Conservation (phyloP, 2,329 filamentous ascomycete genomes). For the Trichoderma hamatum region DNA sequence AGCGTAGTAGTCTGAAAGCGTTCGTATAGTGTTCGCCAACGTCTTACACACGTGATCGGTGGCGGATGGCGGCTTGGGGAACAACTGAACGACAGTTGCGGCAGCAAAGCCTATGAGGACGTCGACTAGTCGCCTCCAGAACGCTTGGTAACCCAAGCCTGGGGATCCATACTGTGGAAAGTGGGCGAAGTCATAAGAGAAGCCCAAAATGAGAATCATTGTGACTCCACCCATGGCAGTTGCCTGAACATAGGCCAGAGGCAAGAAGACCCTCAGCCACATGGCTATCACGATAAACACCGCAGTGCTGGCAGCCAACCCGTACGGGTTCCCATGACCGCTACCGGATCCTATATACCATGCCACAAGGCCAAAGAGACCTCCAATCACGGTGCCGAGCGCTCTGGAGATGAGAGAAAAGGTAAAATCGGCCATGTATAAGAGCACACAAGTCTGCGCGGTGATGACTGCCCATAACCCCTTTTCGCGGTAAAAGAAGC, state of each 20-base stretch:
- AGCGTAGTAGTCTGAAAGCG: slow-evolving; percentile 53
- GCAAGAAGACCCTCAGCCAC: slow-evolving; percentile 43
- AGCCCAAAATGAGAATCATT: slow-evolving; percentile 49
- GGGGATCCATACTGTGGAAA: slow-evolving; percentile 49
- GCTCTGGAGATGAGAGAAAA: slow-evolving; percentile 48
- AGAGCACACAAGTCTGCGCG: slow-evolving; percentile 51
- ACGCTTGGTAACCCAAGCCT: slow-evolving; percentile 50
- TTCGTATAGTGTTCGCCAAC: slow-evolving; percentile 48
- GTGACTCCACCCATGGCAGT: slow-evolving; percentile 43
- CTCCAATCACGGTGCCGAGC: slow-evolving; percentile 51
- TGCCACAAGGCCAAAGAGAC: slow-evolving; percentile 49
- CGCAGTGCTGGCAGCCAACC: slow-evolving; percentile 50
- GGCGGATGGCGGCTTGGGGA: slow-evolving; percentile 52
- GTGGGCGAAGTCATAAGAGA: slow-evolving; percentile 51
- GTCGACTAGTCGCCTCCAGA: slow-evolving; percentile 50
- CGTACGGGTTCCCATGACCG: slow-evolving; percentile 54
- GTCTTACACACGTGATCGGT: slow-evolving; percentile 49
- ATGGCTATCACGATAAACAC: slow-evolving; percentile 42
- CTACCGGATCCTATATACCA: slow-evolving; percentile 57
- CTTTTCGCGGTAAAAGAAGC: slow-evolving; percentile 56
- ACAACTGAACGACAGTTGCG: slow-evolving; percentile 49
- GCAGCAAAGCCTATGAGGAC: slow-evolving; percentile 50
- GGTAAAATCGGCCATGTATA: slow-evolving; percentile 56
- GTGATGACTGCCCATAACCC: slow-evolving; percentile 57
- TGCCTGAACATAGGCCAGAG: slow-evolving; percentile 36